Evolutionary conservation across 139 green algal genomes (phyloP).

Genomic region (Coelastrella sp.): DNA sequence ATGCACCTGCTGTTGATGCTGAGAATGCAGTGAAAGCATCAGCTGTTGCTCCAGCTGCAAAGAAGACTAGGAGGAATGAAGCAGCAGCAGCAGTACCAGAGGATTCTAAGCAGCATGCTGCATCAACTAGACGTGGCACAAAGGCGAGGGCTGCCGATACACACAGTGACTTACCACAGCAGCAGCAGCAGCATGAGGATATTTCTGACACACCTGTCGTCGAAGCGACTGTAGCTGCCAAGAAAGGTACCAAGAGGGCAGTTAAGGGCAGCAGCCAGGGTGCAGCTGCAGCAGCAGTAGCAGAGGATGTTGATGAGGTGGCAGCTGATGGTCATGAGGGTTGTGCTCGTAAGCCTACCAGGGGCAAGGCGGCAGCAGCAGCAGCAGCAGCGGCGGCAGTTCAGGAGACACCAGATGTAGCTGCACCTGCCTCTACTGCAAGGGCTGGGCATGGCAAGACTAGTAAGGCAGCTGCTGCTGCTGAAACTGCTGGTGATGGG

Average conservation of each 20-base stretch:
- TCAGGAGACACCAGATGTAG: neutral
- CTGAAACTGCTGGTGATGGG: neutral
- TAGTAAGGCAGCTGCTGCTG: too few species aligned
- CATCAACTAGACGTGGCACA: too few species aligned
- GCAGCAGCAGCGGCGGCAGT: neutral
- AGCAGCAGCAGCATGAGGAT: too few species aligned
- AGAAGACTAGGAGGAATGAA: neutral
- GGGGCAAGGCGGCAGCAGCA: neutral
- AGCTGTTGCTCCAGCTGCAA: neutral
- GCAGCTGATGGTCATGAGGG: neutral
- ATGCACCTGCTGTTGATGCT: neutral
- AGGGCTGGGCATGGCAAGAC: too few species aligned
- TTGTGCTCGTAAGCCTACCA: neutral
- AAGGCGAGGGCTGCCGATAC: too few species aligned
- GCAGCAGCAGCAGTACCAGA: neutral
- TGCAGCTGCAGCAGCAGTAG: neutral
- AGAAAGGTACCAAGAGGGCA: too few species aligned
- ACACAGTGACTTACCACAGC: too few species aligned
- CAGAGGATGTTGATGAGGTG: conserved; percentile 6
- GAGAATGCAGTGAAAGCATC: neutral
- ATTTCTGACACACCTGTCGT: too few species aligned
- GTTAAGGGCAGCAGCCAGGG: too few species aligned
- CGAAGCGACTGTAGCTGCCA: too few species aligned
- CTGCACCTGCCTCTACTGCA: too few species aligned
- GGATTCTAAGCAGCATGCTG: too few species aligned